phyloP scores from a whole-genome alignment of 495 filamentous ascomycete species.

The Penicillium verhagenii region DNA sequence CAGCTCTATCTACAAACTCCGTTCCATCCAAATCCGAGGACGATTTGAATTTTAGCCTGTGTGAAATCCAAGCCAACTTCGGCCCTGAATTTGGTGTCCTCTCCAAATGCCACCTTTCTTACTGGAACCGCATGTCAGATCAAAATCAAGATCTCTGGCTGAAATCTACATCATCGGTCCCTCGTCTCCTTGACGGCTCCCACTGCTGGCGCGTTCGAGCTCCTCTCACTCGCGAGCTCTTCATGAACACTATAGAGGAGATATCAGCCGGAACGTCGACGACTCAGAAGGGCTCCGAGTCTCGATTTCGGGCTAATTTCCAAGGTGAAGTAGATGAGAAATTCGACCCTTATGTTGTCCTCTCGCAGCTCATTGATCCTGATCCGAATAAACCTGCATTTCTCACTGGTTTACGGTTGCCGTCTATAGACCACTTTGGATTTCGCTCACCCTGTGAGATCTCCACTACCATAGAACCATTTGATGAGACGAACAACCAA shows the following conservation, averaged over 20 bases:
- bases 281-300: conserved; percentile 1
- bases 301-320: conserved; percentile 5
- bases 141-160: conserved; percentile 5
- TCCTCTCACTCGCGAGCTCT: conserved; percentile 1
- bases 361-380: conserved; percentile 9
- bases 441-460: conserved; percentile 9
- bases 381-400: conserved; percentile 4
- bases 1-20: not conserved
- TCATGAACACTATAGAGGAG: conserved; percentile 3
- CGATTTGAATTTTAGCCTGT: not conserved
- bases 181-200: not conserved
- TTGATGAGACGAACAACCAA: conserved; percentile 11
- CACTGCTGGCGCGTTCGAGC: conserved; percentile 8
- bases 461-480: conserved; percentile 9
- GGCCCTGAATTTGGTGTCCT: not conserved
- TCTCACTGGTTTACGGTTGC: conserved; percentile 8
- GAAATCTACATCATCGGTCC: conserved; percentile 4
- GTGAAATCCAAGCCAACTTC: not conserved
- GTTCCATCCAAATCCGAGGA: not conserved
- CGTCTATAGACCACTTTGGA: conserved; percentile 3
- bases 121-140: conserved; percentile 5
- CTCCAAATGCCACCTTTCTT: not conserved
- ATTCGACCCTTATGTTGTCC: conserved; percentile 4
- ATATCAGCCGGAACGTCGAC: not conserved
- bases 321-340: conserved; percentile 8